Conservation (phyloP, 2,329 filamentous ascomycete genomes). For the Remersonia thermophila region DNA sequence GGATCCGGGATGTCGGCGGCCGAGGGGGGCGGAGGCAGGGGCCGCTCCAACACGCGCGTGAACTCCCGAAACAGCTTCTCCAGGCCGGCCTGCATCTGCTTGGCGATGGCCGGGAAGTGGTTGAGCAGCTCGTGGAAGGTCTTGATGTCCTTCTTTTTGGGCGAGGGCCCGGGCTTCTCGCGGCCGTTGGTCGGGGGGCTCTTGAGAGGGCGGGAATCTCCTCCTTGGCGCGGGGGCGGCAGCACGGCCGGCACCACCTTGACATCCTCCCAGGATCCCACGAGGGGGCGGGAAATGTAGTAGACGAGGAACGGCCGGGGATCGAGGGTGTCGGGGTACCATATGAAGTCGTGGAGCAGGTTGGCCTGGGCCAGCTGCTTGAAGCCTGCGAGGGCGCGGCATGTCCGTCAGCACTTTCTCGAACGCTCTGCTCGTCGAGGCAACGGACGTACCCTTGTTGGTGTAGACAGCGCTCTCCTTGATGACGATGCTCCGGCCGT, state of each 20-base stretch:
- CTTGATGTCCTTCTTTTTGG: conserved; percentile 79
- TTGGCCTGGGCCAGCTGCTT: conserved; percentile 83
- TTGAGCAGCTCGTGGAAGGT: conserved; percentile 82
- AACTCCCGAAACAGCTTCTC: conserved; percentile 89
- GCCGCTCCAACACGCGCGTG: conserved; percentile 70
- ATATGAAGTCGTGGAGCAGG: conserved; percentile 69
- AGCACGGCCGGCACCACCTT: conserved; percentile 57
- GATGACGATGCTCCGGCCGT: conserved; percentile 84
- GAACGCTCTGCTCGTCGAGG: background rate
- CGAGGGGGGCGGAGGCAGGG: conserved; percentile 62
- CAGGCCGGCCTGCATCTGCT: conserved; percentile 87
- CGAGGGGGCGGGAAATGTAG: conserved; percentile 80
- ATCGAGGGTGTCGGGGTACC: conserved; percentile 81
- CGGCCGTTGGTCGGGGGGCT: conserved; percentile 22
- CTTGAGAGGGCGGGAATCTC: conserved; percentile 8
- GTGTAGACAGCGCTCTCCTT: conserved; percentile 90
- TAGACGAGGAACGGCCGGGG: conserved; percentile 92
- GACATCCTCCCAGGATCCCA: conserved; percentile 69
- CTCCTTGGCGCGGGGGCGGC: conserved; percentile 26
- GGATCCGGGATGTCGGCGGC: conserved; percentile 48
- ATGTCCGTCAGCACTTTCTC: conserved; percentile 3
- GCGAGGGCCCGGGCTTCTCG: conserved; percentile 31
- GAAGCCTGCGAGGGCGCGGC: conserved; percentile 51
- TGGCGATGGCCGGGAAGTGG: conserved; percentile 87
- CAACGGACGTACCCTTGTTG: conserved; percentile 62